Evolutionary conservation across 108 stramenopile species (phyloP).

Genomic region (Aurantiochytrium sp.): DNA sequence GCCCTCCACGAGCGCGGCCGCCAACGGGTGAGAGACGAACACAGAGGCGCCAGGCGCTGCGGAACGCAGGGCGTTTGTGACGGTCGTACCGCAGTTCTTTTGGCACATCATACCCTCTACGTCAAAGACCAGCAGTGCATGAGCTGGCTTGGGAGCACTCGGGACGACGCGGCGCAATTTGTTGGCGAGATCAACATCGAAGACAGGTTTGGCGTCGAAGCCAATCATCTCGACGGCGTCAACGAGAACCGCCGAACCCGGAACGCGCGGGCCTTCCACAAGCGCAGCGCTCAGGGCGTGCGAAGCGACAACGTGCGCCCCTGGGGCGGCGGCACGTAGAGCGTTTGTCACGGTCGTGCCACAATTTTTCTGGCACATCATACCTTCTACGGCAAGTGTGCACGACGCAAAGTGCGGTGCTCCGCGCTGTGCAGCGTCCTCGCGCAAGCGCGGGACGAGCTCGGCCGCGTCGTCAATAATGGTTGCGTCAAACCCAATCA

Average conservation of each 20-base stretch:
- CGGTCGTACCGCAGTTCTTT: constrained; percentile 66
- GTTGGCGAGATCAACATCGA: not conserved
- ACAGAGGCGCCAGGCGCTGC: not conserved
- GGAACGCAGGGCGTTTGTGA: constrained; percentile 22
- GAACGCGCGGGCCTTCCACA: not conserved
- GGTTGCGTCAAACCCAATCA: not conserved
- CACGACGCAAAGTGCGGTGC: not conserved
- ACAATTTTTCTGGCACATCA: constrained; percentile 91
- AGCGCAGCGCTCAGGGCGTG: constrained; percentile 19
- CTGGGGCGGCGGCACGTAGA: not conserved
- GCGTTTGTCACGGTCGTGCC: constrained; percentile 44
- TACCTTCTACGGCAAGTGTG: constrained; percentile 60
- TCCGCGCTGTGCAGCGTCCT: no score
- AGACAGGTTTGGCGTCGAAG: not conserved
- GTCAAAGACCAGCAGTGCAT: not conserved
- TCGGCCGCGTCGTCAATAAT: not conserved
- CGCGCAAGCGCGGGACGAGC: no score
- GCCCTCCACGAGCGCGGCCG: constrained; percentile 11
- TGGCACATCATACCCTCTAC: constrained; percentile 26
- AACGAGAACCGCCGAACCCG: not conserved
- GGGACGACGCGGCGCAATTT: not conserved
- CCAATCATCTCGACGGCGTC: constrained; percentile 17
- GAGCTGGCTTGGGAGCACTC: not conserved
- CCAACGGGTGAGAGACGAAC: constrained; percentile 33
- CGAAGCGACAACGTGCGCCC: constrained; percentile 23